Evolutionary conservation across 495 filamentous ascomycete species (phyloP).

Genomic region (Neurospora pannonica): DNA sequence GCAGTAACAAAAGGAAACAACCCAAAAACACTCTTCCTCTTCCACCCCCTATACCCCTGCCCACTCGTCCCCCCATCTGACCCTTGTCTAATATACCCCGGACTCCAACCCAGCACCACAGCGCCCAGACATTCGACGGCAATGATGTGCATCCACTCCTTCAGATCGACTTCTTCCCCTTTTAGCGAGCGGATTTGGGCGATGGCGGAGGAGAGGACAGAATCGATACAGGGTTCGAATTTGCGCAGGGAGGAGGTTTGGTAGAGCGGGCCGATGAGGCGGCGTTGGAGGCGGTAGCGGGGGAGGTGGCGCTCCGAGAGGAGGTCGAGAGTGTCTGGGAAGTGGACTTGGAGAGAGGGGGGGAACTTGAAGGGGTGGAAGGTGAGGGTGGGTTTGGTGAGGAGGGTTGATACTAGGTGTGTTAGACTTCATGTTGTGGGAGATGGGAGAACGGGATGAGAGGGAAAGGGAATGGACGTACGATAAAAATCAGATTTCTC

Average conservation of each 20-base stretch:
- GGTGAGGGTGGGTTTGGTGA: conserved; percentile 17
- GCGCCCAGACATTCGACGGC: conserved; percentile 33
- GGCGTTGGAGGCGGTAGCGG: conserved; percentile 31
- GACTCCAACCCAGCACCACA: conserved; percentile 31
- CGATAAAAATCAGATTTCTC: conserved; percentile 32
- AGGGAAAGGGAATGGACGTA: conserved; percentile 3
- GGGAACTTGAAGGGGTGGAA: neutral
- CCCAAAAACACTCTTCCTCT: conserved; percentile 27
- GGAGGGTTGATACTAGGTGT: conserved; percentile 16
- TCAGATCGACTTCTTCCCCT: conserved; percentile 26
- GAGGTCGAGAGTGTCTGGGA: conserved; percentile 26
- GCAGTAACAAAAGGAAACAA: conserved; percentile 20
- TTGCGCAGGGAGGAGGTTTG: conserved; percentile 24
- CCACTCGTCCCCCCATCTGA: conserved; percentile 28
- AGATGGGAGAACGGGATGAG: too few relatives aligned
- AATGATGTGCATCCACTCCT: conserved; percentile 35
- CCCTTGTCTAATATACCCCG: conserved; percentile 19
- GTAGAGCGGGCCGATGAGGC: conserved; percentile 30
- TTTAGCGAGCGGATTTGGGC: conserved; percentile 12
- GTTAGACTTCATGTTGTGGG: too few relatives aligned
- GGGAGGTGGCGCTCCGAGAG: conserved; percentile 27
- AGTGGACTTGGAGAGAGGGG: conserved; percentile 6
- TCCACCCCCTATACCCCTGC: conserved; percentile 28
- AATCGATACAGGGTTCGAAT: conserved; percentile 25
- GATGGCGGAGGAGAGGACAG: conserved; percentile 18